Conservation (phyloP, 352 stramenopile genomes). For the Phytopythium aichiense region DNA sequence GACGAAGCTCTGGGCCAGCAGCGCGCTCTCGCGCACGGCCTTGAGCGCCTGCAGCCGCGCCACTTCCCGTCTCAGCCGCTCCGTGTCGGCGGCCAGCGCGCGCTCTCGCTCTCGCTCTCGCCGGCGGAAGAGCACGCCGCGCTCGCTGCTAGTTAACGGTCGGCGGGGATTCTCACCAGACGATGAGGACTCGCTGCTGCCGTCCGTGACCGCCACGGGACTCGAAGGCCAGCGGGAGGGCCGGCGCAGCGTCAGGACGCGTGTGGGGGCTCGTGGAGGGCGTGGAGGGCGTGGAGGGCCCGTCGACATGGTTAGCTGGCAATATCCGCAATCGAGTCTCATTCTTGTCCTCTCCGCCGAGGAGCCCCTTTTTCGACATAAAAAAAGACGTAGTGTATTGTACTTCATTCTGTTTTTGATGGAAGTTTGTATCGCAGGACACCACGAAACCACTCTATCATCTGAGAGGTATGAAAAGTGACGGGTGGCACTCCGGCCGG, state of each 20-base stretch:
- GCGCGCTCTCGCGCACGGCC: constrained; percentile 14
- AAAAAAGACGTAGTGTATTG: too few relatives aligned
- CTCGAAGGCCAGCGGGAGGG: background rate
- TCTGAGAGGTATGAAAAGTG: too few relatives aligned
- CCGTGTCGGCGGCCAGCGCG: constrained; percentile 7
- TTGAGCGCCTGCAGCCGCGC: constrained; percentile 18
- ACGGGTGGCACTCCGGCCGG: too few relatives aligned
- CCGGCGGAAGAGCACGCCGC: constrained; percentile 22
- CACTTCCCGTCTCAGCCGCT: constrained; percentile 18
- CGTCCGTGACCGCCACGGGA: background rate
- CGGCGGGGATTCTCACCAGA: background rate
- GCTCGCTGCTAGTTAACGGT: constrained; percentile 14
- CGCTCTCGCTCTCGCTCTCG: constrained; percentile 18
- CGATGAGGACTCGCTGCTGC: background rate
- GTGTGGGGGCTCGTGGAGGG: too few relatives aligned
- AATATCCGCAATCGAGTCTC: too few relatives aligned
- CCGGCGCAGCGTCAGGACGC: too few relatives aligned
- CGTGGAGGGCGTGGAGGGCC: background rate
- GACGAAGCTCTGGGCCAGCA: constrained; percentile 12
- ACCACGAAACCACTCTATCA: too few relatives aligned
- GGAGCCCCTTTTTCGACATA: too few relatives aligned
- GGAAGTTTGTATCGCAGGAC: too few relatives aligned
- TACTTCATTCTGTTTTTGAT: too few relatives aligned
- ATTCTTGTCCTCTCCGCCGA: too few relatives aligned
- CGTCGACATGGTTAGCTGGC: too few relatives aligned